Percentiles rank a stretch among this genome's conserved stretches.
phyloP scores from a whole-genome alignment of 768 basidiomycete genomes.

The Auriscalpium vulgare region DNA sequence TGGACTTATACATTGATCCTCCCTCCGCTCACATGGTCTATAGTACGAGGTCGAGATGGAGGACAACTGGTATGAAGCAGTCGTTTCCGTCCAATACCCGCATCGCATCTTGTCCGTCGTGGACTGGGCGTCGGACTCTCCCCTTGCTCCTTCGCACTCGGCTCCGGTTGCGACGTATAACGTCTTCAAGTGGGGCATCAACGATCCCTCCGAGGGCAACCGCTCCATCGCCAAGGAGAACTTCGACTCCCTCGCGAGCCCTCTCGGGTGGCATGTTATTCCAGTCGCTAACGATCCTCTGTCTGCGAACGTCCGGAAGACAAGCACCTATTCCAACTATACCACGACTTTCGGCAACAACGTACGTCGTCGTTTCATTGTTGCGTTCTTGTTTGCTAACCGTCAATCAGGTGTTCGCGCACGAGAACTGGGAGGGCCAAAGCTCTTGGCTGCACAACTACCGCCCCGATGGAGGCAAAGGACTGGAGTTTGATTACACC shows the following conservation, averaged over 20 bases:
- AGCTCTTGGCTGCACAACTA: slow-evolving; percentile 63
- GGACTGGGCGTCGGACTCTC: slow-evolving; percentile 88
- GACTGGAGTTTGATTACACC: slow-evolving; percentile 57
- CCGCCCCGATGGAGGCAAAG: slow-evolving; percentile 61
- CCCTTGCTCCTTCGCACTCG: slow-evolving; percentile 27
- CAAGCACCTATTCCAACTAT: slow-evolving; percentile 38
- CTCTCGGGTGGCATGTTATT: slow-evolving; percentile 87
- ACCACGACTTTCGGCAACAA: slow-evolving; percentile 88
- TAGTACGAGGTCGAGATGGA: slow-evolving; percentile 89
- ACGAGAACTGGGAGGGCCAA: slow-evolving; percentile 85
- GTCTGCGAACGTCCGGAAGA: slow-evolving; percentile 16
- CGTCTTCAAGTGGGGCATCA: slow-evolving; percentile 75
- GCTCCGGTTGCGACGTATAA: slow-evolving; percentile 41
- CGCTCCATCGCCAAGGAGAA: slow-evolving; percentile 54
- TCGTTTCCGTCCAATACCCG: slow-evolving; percentile 66
- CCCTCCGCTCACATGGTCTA: not conserved
- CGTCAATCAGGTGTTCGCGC: slow-evolving; percentile 62
- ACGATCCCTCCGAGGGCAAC: slow-evolving; percentile 73
- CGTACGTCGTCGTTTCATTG: slow-evolving; percentile 26
- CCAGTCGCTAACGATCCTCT: slow-evolving; percentile 66
- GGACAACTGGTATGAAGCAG: slow-evolving; percentile 94
- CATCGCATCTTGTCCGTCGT: slow-evolving; percentile 82
- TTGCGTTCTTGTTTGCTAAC: not conserved
- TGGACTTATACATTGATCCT: too few species aligned
- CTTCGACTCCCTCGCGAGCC: slow-evolving; percentile 72